Conservation (phyloP, 2,329 filamentous ascomycete species). For the Dichotomopilus funicola region DNA sequence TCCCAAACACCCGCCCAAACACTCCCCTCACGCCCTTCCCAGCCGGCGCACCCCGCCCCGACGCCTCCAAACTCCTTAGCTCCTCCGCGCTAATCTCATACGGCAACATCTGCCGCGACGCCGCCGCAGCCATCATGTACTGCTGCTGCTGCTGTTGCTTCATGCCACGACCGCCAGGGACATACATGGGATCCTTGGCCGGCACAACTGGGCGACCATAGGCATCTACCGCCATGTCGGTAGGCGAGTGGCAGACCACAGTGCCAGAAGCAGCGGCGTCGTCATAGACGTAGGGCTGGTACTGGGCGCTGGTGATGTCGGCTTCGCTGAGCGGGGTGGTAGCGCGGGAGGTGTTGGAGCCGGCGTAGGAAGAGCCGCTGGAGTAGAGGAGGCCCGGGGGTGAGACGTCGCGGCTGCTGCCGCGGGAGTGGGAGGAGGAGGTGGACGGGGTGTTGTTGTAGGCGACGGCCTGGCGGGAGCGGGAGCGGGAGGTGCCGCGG, state of each 20-base stretch:
- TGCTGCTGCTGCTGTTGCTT: conserved; percentile 15
- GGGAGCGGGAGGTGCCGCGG: conserved; percentile 36
- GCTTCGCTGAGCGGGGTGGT: conserved; percentile 45
- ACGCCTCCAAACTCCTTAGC: conserved; percentile 43
- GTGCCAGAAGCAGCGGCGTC: conserved; percentile 34
- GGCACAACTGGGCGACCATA: conserved; percentile 33
- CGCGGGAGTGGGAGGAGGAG: conserved; percentile 26
- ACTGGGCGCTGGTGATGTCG: conserved; percentile 24
- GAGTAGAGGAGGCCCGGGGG: conserved; percentile 33
- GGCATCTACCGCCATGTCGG: conserved; percentile 41
- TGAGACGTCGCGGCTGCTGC: conserved; percentile 41
- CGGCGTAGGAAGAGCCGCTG: conserved; percentile 44
- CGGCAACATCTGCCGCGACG: conserved; percentile 36
- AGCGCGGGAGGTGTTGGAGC: conserved; percentile 36
- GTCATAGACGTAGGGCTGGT: conserved; percentile 36
- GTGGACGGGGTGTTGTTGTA: conserved; percentile 21
- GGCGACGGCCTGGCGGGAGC: conserved; percentile 29
- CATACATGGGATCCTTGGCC: conserved; percentile 30
- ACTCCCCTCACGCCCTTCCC: conserved; percentile 9
- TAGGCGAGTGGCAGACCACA: conserved; percentile 41
- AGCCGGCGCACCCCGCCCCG: background rate
- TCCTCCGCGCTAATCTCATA: conserved; percentile 52
- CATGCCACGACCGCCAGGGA: conserved; percentile 18
- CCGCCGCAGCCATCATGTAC: background rate
- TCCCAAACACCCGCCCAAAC: conserved; percentile 11